Percentiles rank a stretch among this genome's conserved stretches.
These are phyloP conservation scores for Alternaria postmessia DNA, from an alignment of 2,329 filamentous ascomycete species.

Conservation along the genomic window DNA sequence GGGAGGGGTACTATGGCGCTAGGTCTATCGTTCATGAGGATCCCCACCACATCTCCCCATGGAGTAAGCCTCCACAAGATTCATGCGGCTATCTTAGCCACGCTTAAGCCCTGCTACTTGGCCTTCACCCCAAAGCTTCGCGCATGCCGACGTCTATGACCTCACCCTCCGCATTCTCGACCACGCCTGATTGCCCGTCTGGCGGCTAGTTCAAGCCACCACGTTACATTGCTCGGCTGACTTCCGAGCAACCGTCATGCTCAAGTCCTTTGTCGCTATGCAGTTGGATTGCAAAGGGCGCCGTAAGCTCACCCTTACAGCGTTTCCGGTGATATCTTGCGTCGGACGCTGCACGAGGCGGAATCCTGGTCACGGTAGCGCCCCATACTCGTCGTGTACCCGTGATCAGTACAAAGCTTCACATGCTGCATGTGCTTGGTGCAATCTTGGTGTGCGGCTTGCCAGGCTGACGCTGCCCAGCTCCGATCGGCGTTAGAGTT, in stretches of 20 bases:
- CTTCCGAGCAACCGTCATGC: not conserved
- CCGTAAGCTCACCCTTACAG: constrained; percentile 4
- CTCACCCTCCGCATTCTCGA: constrained; percentile 2
- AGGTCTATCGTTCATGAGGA: constrained; percentile 11
- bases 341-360: constrained; percentile 1
- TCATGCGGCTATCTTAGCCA: constrained; percentile 14
- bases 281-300: not conserved
- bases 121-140: constrained; percentile 10
- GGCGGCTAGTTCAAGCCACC: constrained; percentile 10
- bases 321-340: not conserved
- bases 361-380: not conserved
- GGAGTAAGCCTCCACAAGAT: constrained; percentile 16
- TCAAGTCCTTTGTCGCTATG: not conserved
- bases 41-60: constrained; percentile 15
- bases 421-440: constrained; percentile 3
- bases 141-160: constrained; percentile 15
- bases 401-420: constrained; percentile 4
- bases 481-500: constrained; percentile 8
- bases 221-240: constrained; percentile 10
- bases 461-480: constrained; percentile 7
- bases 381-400: not conserved
- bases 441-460: constrained; percentile 6
- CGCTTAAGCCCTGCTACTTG: constrained; percentile 9
- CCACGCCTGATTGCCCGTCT: not conserved
- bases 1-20: constrained; percentile 14